Evolutionary conservation across 495 filamentous ascomycete species (phyloP).

Genomic region (Penicillium subrubescens): DNA sequence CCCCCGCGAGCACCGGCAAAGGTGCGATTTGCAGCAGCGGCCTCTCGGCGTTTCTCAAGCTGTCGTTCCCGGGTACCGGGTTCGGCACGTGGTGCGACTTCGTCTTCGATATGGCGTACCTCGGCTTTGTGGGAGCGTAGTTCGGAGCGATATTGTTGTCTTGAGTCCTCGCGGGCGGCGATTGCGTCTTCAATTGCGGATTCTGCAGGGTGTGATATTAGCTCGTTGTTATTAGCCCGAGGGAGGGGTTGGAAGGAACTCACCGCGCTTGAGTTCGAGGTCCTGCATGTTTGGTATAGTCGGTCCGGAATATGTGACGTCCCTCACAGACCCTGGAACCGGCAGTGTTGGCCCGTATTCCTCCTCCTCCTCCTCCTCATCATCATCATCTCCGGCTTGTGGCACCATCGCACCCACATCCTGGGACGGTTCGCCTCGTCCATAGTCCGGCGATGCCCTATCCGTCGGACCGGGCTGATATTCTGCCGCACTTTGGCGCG

Average conservation of each 20-base stretch:
- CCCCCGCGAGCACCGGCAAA: slow-evolving; percentile 49
- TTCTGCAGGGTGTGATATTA: slow-evolving; percentile 39
- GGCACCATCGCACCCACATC: slow-evolving; percentile 9
- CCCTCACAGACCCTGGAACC: slow-evolving; percentile 21
- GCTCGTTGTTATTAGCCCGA: not conserved
- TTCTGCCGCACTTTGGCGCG: slow-evolving; percentile 32
- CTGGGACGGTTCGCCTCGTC: slow-evolving; percentile 15
- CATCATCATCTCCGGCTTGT: slow-evolving; percentile 44
- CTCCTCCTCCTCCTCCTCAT: slow-evolving; percentile 60
- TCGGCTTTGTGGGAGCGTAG: slow-evolving; percentile 37
- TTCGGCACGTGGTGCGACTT: slow-evolving; percentile 80
- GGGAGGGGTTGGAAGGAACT: not conserved
- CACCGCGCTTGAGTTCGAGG: slow-evolving; percentile 68
- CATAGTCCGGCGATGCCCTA: slow-evolving; percentile 35
- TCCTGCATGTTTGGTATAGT: slow-evolving; percentile 77
- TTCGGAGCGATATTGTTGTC: slow-evolving; percentile 62
- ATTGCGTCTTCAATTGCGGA: slow-evolving; percentile 55
- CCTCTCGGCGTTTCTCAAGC: slow-evolving; percentile 78
- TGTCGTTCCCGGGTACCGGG: slow-evolving; percentile 81
- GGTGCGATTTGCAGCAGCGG: slow-evolving; percentile 47
- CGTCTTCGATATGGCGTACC: slow-evolving; percentile 56
- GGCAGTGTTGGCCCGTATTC: slow-evolving; percentile 77
- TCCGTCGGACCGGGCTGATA: not conserved
- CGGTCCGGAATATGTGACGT: slow-evolving; percentile 57
- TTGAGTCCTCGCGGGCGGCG: slow-evolving; percentile 54